A percentile compares a stretch with the other conserved stretches of the same genome.
Conservation (phyloP, 352 stramenopile species). For the Phytophthora constricta region DNA sequence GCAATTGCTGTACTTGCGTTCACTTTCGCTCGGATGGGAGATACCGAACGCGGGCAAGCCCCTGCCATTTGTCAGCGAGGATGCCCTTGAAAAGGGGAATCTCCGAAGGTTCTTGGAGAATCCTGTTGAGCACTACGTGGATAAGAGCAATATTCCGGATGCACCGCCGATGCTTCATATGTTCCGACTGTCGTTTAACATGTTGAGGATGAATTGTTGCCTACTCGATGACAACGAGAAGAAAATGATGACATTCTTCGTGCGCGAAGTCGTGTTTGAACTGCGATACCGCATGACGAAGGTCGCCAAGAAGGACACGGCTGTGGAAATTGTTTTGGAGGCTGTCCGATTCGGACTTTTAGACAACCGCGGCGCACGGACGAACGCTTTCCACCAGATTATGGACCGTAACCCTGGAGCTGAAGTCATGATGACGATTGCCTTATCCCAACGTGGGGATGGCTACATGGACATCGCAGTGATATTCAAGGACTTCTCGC, state of each 20-base stretch:
- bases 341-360: slow-evolving; percentile 72
- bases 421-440: slow-evolving; percentile 58
- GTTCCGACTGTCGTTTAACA: slow-evolving; percentile 62
- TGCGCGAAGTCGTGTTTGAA: slow-evolving; percentile 51
- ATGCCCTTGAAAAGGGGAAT: slow-evolving; percentile 55
- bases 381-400: slow-evolving; percentile 80
- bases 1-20: slow-evolving; percentile 67
- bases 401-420: slow-evolving; percentile 79
- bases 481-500: slow-evolving; percentile 63
- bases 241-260: slow-evolving; percentile 64
- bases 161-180: slow-evolving; percentile 59
- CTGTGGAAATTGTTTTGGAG: slow-evolving; percentile 53
- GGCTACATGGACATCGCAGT: slow-evolving; percentile 65
- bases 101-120: slow-evolving; percentile 71
- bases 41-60: slow-evolving; percentile 64
- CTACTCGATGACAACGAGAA: slow-evolving; percentile 59
- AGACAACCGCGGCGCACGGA: slow-evolving; percentile 63
- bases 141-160: slow-evolving; percentile 49
- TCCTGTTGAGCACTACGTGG: slow-evolving; percentile 66
- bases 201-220: slow-evolving; percentile 54
- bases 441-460: slow-evolving; percentile 53
- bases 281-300: slow-evolving; percentile 61
- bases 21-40: slow-evolving; percentile 62
- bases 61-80: slow-evolving; percentile 51
- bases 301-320: slow-evolving; percentile 44